Conservation (phyloP, 768 basidiomycete species). For the Lactarius evosmus region DNA sequence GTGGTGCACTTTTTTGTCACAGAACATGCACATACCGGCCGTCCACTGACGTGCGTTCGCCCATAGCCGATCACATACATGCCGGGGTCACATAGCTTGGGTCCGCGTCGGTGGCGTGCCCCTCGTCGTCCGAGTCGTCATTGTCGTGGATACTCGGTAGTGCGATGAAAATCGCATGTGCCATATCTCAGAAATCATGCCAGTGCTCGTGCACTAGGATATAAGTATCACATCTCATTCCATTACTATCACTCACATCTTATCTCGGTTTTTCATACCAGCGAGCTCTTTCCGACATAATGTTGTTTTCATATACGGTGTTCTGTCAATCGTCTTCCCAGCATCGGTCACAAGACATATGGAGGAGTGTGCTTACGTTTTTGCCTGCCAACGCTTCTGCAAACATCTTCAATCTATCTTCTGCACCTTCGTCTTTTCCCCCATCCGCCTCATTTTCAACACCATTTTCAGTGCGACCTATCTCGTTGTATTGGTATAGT, state of each 20-base stretch:
- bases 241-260: slow-evolving; percentile 46
- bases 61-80: too few relatives aligned
- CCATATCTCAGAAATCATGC: too few relatives aligned
- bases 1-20: too few relatives aligned
- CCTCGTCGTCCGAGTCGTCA: too few relatives aligned
- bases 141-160: too few relatives aligned
- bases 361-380: slow-evolving; percentile 47
- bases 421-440: slow-evolving; percentile 38
- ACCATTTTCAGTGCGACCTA: slow-evolving; percentile 52
- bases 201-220: slow-evolving; percentile 56
- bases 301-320: slow-evolving; percentile 69
- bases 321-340: slow-evolving; percentile 35
- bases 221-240: neutral
- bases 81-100: too few relatives aligned
- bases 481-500: slow-evolving; percentile 74
- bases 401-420: slow-evolving; percentile 29
- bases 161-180: too few relatives aligned
- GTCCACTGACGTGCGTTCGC: too few relatives aligned
- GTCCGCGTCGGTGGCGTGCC: too few relatives aligned
- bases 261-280: slow-evolving; percentile 35
- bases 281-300: slow-evolving; percentile 48
- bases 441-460: slow-evolving; percentile 29
- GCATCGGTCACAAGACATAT: neutral
- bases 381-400: slow-evolving; percentile 51
- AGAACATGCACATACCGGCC: too few relatives aligned